phyloP scores from a whole-genome alignment of 2,329 filamentous ascomycete genomes.

The Elsinoe necatrix region DNA sequence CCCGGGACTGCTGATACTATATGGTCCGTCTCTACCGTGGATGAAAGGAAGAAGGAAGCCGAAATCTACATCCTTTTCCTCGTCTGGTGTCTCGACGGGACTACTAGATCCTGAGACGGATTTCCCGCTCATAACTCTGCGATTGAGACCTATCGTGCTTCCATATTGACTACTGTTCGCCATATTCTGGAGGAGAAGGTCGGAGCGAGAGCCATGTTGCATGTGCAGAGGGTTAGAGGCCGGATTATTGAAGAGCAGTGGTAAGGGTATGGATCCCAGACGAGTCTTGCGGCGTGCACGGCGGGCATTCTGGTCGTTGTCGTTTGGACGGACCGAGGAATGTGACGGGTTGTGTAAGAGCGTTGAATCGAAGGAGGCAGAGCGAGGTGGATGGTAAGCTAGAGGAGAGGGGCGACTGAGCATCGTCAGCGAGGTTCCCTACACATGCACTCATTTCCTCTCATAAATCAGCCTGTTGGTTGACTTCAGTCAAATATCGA shows the following conservation, averaged over 20 bases:
- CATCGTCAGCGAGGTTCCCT: background rate
- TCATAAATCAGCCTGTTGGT: too few relatives aligned
- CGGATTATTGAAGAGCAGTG: background rate
- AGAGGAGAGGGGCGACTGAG: conserved; percentile 3
- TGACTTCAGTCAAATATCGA: too few relatives aligned
- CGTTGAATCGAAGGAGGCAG: background rate
- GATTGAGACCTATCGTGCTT: background rate
- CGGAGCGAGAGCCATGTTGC: background rate
- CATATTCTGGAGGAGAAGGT: background rate
- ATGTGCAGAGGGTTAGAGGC: background rate
- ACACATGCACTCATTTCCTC: too few relatives aligned
- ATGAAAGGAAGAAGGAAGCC: background rate
- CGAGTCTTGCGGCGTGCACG: background rate
- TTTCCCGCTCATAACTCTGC: background rate
- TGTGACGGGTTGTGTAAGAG: background rate
- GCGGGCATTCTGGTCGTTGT: background rate
- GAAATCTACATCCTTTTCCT: conserved; percentile 7
- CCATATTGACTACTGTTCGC: background rate
- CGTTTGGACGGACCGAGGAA: background rate
- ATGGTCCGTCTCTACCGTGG: background rate
- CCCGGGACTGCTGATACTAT: background rate
- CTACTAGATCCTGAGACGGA: background rate
- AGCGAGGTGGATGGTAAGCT: background rate
- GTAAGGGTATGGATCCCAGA: background rate
- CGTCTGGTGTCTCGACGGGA: background rate